Conservation (phyloP, 495 filamentous ascomycete genomes). For the Entonaema liquescens region DNA sequence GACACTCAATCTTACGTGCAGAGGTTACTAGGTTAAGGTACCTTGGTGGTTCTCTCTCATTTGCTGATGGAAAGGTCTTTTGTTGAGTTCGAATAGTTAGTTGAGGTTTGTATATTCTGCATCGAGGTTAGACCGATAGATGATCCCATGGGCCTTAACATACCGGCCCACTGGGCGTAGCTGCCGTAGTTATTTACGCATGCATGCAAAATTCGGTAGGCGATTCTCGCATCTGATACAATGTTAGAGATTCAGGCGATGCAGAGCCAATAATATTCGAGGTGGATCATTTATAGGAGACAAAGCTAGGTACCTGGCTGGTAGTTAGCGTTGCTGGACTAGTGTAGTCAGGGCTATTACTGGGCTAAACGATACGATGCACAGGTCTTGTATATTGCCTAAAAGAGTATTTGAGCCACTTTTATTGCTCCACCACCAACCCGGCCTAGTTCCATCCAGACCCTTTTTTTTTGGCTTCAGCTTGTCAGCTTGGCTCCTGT, state of each 20-base stretch:
- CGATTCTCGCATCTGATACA: constrained; percentile 14
- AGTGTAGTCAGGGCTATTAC: constrained; percentile 2
- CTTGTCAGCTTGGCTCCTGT: constrained; percentile 25
- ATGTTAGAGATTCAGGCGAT: constrained; percentile 25
- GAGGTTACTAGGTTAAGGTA: too few species aligned
- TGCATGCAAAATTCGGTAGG: constrained; percentile 13
- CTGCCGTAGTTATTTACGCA: constrained; percentile 1
- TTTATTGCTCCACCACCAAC: constrained; percentile 8
- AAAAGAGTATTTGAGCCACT: constrained; percentile 18
- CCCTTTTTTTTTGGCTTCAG: constrained; percentile 30
- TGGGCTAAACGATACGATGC: constrained; percentile 9
- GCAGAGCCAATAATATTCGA: constrained; percentile 21
- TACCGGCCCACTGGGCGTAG: not conserved
- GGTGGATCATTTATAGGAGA: constrained; percentile 19
- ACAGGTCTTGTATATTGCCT: constrained; percentile 12
- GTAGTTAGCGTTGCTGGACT: not conserved
- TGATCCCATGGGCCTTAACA: not conserved
- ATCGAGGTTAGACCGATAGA: not conserved
- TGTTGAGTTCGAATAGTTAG: not conserved
- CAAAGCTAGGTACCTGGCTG: not conserved
- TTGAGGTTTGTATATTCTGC: not conserved
- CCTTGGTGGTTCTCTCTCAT: not conserved
- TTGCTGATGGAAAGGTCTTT: not conserved
- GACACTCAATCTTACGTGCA: constrained; percentile 29
- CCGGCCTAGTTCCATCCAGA: constrained; percentile 26